phyloP scores from a whole-genome alignment of 352 stramenopile genomes.

The Globisporangium solare region DNA sequence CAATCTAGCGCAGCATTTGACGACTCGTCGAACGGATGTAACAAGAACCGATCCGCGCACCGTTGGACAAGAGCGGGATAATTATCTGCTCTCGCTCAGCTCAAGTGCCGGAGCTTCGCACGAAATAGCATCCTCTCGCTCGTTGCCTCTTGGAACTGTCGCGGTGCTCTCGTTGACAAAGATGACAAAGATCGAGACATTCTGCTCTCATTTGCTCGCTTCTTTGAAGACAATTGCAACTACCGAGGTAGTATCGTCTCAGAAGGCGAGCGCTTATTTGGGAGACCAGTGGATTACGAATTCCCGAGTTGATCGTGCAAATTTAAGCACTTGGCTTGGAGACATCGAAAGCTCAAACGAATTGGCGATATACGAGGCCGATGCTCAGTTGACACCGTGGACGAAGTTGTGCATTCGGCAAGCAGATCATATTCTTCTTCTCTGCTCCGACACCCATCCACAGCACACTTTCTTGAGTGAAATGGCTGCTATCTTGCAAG shows the following conservation, averaged over 20 bases:
- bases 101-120: constrained; percentile 17
- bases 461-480: constrained; percentile 69
- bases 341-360: constrained; percentile 77
- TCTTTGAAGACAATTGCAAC: constrained; percentile 63
- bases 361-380: constrained; percentile 79
- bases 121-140: constrained; percentile 18
- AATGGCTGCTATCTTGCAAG: constrained; percentile 59
- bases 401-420: constrained; percentile 83
- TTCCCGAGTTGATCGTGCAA: constrained; percentile 57
- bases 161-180: constrained; percentile 78
- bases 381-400: constrained; percentile 66
- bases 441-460: constrained; percentile 70
- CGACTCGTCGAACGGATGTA: constrained; percentile 34
- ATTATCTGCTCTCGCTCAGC: constrained; percentile 61
- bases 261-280: constrained; percentile 56
- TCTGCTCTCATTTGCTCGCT: constrained; percentile 56
- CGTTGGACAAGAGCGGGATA: constrained; percentile 30
- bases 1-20: constrained; percentile 58
- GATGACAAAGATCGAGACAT: constrained; percentile 66
- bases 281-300: constrained; percentile 69
- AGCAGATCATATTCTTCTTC: constrained; percentile 76
- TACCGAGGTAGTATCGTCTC: constrained; percentile 68
- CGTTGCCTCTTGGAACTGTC: constrained; percentile 63
- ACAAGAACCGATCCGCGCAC: constrained; percentile 24
- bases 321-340: constrained; percentile 74